Evolutionary conservation across 1,284 basidiomycete genomes (phyloP).

Genomic region (Boletus sp.): DNA sequence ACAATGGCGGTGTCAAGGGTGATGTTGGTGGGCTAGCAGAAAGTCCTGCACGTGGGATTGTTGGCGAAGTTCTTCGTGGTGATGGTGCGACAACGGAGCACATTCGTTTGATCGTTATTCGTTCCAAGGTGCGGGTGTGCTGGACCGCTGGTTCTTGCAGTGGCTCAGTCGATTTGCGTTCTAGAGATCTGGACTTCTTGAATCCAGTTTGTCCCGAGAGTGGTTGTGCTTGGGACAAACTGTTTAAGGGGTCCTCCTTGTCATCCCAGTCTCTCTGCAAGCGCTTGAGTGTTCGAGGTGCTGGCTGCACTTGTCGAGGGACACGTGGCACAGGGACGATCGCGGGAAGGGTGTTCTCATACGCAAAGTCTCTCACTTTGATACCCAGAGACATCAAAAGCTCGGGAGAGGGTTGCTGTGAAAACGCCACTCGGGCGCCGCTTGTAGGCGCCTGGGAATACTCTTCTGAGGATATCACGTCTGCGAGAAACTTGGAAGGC

Average conservation of each 20-base stretch:
- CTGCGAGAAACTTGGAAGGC: slow-evolving; percentile 22
- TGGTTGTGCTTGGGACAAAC: slow-evolving; percentile 6
- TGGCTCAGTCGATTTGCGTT: slow-evolving; percentile 52
- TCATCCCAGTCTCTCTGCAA: slow-evolving; percentile 30
- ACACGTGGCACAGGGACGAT: slow-evolving; percentile 45
- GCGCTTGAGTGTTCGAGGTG: slow-evolving; percentile 40
- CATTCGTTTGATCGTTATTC: slow-evolving; percentile 19
- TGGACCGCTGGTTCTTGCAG: slow-evolving; percentile 29
- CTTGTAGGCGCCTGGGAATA: slow-evolving; percentile 20
- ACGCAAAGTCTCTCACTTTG: slow-evolving; percentile 72
- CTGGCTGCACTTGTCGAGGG: slow-evolving; percentile 47
- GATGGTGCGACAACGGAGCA: slow-evolving; percentile 15
- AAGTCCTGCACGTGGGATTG: slow-evolving; percentile 6
- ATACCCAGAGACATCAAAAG: slow-evolving; percentile 49
- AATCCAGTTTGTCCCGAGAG: slow-evolving; percentile 6
- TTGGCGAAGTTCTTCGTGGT: slow-evolving; percentile 3
- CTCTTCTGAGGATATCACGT: slow-evolving; percentile 7
- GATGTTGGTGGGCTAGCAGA: slow-evolving; percentile 24
- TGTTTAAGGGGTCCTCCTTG: slow-evolving; percentile 21
- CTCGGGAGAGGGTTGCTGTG: slow-evolving; percentile 38
- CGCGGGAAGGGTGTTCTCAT: slow-evolving; percentile 62
- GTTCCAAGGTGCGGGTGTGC: slow-evolving; percentile 18
- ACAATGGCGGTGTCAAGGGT: slow-evolving; percentile 26
- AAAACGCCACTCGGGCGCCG: slow-evolving; percentile 3
- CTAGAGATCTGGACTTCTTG: slow-evolving; percentile 36